Evolutionary conservation across 2,329 filamentous ascomycete species (phyloP).

Genomic region (Emergomyces pasteurianus): DNA sequence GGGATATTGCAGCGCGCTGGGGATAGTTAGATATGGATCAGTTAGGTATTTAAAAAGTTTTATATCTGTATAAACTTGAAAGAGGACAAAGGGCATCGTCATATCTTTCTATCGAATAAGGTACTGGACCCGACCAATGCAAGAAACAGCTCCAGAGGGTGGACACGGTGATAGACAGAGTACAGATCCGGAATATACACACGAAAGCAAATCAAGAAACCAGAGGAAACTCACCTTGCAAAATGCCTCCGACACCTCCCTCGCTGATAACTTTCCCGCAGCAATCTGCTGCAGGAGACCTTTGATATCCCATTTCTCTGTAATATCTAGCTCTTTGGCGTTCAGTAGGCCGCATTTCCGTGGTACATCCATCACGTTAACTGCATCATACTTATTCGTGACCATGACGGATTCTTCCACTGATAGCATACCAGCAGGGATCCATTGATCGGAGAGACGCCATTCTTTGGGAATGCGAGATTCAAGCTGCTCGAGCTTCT

Average conservation of each 20-base stretch:
- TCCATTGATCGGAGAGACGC: constrained; percentile 22
- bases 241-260: constrained; percentile 42
- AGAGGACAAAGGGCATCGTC: not conserved
- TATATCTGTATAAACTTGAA: not conserved
- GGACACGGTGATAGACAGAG: not conserved
- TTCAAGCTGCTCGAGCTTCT: constrained; percentile 28
- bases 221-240: constrained; percentile 31
- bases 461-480: constrained; percentile 30
- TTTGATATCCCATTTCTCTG: constrained; percentile 39
- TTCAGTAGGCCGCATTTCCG: constrained; percentile 42
- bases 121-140: constrained; percentile 5
- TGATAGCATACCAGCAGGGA: constrained; percentile 25
- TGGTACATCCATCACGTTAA: constrained; percentile 39
- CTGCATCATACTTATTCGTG: constrained; percentile 19
- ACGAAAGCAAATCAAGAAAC: not conserved
- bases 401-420: constrained; percentile 25
- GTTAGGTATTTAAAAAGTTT: not conserved
- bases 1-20: constrained; percentile 27
- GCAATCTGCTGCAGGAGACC: constrained; percentile 26
- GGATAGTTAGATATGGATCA: not conserved
- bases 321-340: constrained; percentile 42
- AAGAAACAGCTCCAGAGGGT: not conserved
- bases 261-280: constrained; percentile 23
- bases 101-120: not conserved
- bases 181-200: not conserved